phyloP scores from a whole-genome alignment of 305 asterid genomes.

The Fraxinus dipetala region DNA sequence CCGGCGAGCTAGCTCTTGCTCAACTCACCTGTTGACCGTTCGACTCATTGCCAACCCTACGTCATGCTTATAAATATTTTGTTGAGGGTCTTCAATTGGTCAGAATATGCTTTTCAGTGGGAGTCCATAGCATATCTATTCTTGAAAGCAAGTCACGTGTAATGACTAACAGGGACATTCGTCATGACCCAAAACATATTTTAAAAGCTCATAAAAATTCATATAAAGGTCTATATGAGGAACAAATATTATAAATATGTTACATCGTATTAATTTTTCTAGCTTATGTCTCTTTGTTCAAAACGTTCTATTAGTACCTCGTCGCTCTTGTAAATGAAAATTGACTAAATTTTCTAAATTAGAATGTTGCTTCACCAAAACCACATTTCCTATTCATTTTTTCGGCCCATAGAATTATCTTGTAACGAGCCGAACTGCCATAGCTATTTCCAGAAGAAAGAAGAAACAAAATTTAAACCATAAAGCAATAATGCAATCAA shows the following conservation, averaged over 20 bases:
- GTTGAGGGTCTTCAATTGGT: neutral
- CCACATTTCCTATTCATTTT: neutral
- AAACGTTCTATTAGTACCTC: neutral
- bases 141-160: too few relatives aligned
- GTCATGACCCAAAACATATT: too few relatives aligned
- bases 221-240: too few relatives aligned
- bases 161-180: too few relatives aligned
- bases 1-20: neutral
- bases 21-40: too few relatives aligned
- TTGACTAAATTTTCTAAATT: neutral
- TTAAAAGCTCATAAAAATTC: too few relatives aligned
- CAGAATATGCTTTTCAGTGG: too few relatives aligned
- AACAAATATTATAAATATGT: neutral
- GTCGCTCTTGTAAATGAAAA: neutral
- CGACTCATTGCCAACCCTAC: neutral
- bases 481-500: neutral
- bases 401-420: neutral
- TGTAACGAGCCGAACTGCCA: neutral
- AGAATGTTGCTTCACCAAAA: neutral
- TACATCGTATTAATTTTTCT: neutral
- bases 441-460: neutral
- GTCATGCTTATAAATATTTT: too few relatives aligned
- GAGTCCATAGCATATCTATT: too few relatives aligned
- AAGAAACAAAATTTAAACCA: neutral
- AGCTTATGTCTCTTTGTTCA: neutral